phyloP scores from a whole-genome alignment of 139 green algal genomes.

The Chlamydomonas sphaeroides region DNA sequence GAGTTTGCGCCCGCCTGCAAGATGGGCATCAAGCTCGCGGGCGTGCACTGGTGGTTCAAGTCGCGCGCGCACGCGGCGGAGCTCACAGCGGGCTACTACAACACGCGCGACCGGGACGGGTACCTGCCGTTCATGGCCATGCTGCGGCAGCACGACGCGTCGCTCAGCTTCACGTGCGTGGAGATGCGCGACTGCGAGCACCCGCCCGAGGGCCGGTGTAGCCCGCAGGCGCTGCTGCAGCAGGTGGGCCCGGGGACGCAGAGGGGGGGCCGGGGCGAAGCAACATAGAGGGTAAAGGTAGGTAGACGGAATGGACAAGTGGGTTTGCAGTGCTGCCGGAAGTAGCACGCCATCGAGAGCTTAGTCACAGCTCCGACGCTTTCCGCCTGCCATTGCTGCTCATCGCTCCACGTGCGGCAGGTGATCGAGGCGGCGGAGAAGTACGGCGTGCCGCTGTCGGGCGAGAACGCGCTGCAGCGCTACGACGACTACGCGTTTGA shows the following conservation, averaged over 20 bases:
- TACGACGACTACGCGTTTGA: constrained; percentile 95
- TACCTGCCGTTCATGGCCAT: constrained; percentile 79
- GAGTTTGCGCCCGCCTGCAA: constrained; percentile 74
- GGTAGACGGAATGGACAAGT: too few species aligned
- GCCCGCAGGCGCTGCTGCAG: constrained; percentile 87
- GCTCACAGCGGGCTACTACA: constrained; percentile 98
- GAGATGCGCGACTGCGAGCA: constrained; percentile 99
- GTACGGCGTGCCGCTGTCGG: constrained; percentile 83
- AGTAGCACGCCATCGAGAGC: too few species aligned
- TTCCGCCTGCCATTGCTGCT: too few species aligned
- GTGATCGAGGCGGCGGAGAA: constrained; percentile 78
- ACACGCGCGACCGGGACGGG: constrained; percentile 91
- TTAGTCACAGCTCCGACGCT: too few species aligned
- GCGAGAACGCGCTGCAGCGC: constrained; percentile 97
- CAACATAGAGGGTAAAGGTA: too few species aligned
- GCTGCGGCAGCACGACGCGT: constrained; percentile 70
- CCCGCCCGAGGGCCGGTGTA: constrained; percentile 87
- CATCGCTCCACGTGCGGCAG: too few species aligned
- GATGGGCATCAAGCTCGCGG: constrained; percentile 92
- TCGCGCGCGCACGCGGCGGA: constrained; percentile 93
- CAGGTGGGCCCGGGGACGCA: constrained; percentile 50
- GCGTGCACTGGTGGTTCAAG: constrained; percentile 99
- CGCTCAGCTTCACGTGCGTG: constrained; percentile 96
- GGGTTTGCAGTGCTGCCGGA: too few species aligned
- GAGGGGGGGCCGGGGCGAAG: too few species aligned